Evolutionary conservation across 2,329 filamentous ascomycete species (phyloP).

Genomic region (Talaromyces albobiverticillius): DNA sequence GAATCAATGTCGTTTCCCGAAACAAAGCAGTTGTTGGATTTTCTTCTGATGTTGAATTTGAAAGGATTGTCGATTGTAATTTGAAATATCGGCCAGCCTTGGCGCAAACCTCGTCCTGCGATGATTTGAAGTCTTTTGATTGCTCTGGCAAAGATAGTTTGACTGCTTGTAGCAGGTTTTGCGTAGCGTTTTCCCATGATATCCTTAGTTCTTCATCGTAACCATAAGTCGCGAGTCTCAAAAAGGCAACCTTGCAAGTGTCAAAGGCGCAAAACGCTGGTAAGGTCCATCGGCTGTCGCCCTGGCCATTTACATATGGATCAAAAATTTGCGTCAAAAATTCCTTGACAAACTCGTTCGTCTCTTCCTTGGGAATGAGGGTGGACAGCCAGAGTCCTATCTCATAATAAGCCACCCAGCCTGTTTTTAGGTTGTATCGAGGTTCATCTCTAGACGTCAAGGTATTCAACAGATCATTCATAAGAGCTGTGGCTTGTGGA

Average conservation of each 20-base stretch:
- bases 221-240: slow-evolving; percentile 34
- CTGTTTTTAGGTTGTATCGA: slow-evolving; percentile 62
- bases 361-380: slow-evolving; percentile 44
- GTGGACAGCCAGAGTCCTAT: slow-evolving; percentile 55
- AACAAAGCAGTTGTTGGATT: slow-evolving; percentile 29
- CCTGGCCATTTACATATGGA: slow-evolving; percentile 51
- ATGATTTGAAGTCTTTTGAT: slow-evolving; percentile 70
- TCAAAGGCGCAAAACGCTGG: slow-evolving; percentile 48
- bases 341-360: slow-evolving; percentile 41
- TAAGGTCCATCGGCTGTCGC: slow-evolving; percentile 9
- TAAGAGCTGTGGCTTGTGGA: slow-evolving; percentile 58
- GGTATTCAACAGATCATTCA: slow-evolving; percentile 67
- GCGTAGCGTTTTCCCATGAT: slow-evolving; percentile 63
- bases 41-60: slow-evolving; percentile 22
- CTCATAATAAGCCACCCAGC: slow-evolving; percentile 74
- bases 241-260: slow-evolving; percentile 40
- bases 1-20: slow-evolving; percentile 32
- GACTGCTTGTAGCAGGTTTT: slow-evolving; percentile 63
- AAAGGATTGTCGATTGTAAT: slow-evolving; percentile 45
- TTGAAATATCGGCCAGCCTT: slow-evolving; percentile 67
- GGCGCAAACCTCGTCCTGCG: slow-evolving; percentile 66
- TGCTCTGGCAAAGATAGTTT: slow-evolving; percentile 76
- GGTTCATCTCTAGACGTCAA: slow-evolving; percentile 73
- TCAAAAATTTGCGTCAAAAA: slow-evolving; percentile 52
- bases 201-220: slow-evolving; percentile 51